These are phyloP conservation scores for Colletotrichum spinosum DNA, from an alignment of 2,329 filamentous ascomycete species.

Conservation along the genomic window DNA sequence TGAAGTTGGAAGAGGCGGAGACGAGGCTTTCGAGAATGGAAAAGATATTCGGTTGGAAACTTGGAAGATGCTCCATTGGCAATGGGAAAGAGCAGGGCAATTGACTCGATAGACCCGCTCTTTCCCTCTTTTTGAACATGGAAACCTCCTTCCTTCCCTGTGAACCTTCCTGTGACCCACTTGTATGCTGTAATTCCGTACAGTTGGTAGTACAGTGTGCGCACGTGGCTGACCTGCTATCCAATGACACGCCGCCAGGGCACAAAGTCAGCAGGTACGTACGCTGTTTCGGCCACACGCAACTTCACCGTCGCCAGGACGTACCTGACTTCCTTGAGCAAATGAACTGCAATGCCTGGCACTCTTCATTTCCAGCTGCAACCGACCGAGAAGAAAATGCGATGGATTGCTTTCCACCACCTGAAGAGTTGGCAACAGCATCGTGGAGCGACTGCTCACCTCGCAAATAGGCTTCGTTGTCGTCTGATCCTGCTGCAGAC, in stretches of 20 bases:
- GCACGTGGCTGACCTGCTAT: not conserved
- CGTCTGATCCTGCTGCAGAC: too few relatives aligned
- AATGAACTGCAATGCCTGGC: too few relatives aligned
- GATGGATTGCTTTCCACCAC: too few relatives aligned
- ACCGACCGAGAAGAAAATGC: too few relatives aligned
- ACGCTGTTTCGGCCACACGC: constrained; percentile 9
- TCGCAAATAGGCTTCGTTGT: too few relatives aligned
- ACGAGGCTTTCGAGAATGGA: constrained; percentile 6
- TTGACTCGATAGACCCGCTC: constrained; percentile 31
- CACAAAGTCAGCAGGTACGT: constrained; percentile 1
- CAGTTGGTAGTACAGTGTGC: not conserved
- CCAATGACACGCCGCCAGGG: not conserved
- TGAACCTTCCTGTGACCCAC: constrained; percentile 17
- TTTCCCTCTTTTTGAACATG: constrained; percentile 17
- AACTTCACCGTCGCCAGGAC: too few relatives aligned
- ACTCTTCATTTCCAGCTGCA: too few relatives aligned
- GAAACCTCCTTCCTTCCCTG: constrained; percentile 8
- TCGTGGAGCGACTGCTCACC: too few relatives aligned
- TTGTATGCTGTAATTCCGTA: constrained; percentile 20
- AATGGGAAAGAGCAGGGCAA: constrained; percentile 17
- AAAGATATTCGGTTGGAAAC: constrained; percentile 9
- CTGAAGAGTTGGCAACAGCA: too few relatives aligned
- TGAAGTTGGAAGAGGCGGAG: not conserved
- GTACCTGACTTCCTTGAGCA: too few relatives aligned
- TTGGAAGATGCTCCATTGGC: constrained; percentile 22